These are phyloP conservation scores for Plectranthus barbatus DNA, from an alignment of 257 asterid species.

Conservation along the genomic window DNA sequence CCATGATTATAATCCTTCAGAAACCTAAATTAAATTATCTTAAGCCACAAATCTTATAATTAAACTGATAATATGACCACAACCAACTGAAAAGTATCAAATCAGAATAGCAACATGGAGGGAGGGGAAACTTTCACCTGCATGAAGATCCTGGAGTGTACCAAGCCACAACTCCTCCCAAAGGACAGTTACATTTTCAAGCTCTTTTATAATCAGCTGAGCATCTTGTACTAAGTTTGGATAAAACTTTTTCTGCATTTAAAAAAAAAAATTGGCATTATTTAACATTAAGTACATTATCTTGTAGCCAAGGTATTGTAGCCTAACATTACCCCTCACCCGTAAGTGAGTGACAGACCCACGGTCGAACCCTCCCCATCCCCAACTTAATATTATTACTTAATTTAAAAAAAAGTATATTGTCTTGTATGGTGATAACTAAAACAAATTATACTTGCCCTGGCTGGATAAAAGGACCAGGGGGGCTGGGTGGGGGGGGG, in stretches of 20 bases:
- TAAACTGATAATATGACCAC: background rate
- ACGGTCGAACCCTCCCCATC: no score
- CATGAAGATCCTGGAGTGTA: slow-evolving; percentile 98
- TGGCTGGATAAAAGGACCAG: background rate
- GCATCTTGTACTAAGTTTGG: slow-evolving; percentile 88
- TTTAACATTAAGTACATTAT: background rate
- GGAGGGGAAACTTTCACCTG: slow-evolving; percentile 36
- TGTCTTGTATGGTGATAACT: background rate
- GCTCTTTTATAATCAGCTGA: slow-evolving; percentile 90
- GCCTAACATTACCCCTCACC: no score
- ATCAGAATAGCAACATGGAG: slow-evolving; percentile 4
- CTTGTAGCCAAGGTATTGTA: no score
- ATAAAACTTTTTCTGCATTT: slow-evolving; percentile 69
- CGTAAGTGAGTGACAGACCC: no score
- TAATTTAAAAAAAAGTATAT: background rate
- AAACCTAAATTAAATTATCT: background rate
- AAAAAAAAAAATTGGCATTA: slow-evolving; percentile 5
- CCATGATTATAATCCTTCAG: background rate
- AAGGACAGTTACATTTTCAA: slow-evolving; percentile 89
- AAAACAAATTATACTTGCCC: slow-evolving; percentile 1
- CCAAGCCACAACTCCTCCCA: slow-evolving; percentile 99
- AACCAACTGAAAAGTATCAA: slow-evolving; percentile 16
- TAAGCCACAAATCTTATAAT: slow-evolving; percentile 8
- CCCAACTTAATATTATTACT: no score
- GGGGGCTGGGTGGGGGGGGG: no score